These are phyloP conservation scores for Xanthoparmelia taractica DNA, from an alignment of 495 filamentous ascomycete genomes.

Conservation along the genomic window DNA sequence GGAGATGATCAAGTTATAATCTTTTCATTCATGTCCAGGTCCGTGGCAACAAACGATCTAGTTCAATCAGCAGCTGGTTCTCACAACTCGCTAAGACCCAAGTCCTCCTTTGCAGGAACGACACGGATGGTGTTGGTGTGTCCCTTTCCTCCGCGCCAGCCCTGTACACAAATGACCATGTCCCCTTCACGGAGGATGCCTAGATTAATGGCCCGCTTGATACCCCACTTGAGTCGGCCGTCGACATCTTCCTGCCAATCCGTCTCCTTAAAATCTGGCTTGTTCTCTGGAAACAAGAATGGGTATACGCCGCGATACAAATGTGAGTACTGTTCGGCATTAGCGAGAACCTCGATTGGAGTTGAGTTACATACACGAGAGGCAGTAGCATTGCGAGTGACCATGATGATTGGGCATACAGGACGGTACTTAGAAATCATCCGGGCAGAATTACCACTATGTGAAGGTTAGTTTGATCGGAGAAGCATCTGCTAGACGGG, in stretches of 20 bases:
- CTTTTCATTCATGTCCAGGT: not conserved
- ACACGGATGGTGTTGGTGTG: slow-evolving; percentile 92
- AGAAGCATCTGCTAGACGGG: not conserved
- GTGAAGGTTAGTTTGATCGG: slow-evolving; percentile 27
- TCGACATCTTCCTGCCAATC: slow-evolving; percentile 98
- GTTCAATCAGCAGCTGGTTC: not conserved
- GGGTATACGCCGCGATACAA: slow-evolving; percentile 97
- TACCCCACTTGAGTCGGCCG: slow-evolving; percentile 90
- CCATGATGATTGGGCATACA: slow-evolving; percentile 98
- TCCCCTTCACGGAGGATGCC: slow-evolving; percentile 76
- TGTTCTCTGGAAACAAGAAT: slow-evolving; percentile 84
- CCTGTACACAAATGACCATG: slow-evolving; percentile 88
- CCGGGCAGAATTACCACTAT: slow-evolving; percentile 78
- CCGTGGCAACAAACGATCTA: not conserved
- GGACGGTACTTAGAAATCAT: slow-evolving; percentile 96
- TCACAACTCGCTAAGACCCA: slow-evolving; percentile 35
- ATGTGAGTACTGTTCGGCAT: slow-evolving; percentile 60
- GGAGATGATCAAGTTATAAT: not conserved
- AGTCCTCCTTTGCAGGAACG: slow-evolving; percentile 58
- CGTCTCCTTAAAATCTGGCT: slow-evolving; percentile 86
- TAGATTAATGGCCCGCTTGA: slow-evolving; percentile 73
- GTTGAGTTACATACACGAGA: slow-evolving; percentile 51
- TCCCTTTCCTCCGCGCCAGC: slow-evolving; percentile 94
- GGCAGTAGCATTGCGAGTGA: slow-evolving; percentile 76
- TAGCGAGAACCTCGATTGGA: slow-evolving; percentile 15